Evolutionary conservation across 257 asterid genomes (phyloP), one percentile per base, ranked within the genome.

Genomic region (Linaria vulgaris): DNA sequence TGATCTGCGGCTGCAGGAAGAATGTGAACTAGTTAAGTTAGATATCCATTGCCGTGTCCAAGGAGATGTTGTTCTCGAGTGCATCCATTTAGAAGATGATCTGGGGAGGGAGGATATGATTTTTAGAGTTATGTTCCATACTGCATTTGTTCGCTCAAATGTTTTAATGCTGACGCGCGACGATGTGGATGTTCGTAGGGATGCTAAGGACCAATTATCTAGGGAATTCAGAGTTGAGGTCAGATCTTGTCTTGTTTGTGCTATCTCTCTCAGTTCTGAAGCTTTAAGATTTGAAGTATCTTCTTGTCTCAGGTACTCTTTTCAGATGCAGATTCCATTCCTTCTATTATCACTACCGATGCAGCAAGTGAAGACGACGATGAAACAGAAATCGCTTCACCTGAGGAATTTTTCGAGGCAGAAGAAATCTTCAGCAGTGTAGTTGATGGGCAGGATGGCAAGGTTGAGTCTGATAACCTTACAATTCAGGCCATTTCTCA

Each of bases 21-120:
- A 90, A 66, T 88, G 97, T 64, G 89, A 83, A 52, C 79, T 84
- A 50, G 92, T 90, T 70, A 90, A 88, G 79, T 74, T 94, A 49
- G 85, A 90, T 77, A 82, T 94, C 12, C 83, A 72, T 61, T 76
- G 79, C 73, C 94, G 84, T 50, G 82, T 90, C 67, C 95, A 84
- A 79, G 96, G 99, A 59, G 99, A 94, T 79, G 76, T 88, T 70
- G 95, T 94, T 70, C 85, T 94, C 38, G 99, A 94, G 81, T 94
- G 96, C 69, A 80, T 87, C 70, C 99, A 94, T 77, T 74, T 90
- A 68, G 95, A 90, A 66, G 96, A 88, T 64, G 96, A 85, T 74
- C 76, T 88, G 47, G 82, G 73, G 75, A 78, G 84, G 81, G 99
- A 94, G 72, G 95, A 90, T 79, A 85, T 83, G 78, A 88, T 94